Evolutionary conservation across 441 rosid species (phyloP).

Genomic region (Kokia cookei): DNA sequence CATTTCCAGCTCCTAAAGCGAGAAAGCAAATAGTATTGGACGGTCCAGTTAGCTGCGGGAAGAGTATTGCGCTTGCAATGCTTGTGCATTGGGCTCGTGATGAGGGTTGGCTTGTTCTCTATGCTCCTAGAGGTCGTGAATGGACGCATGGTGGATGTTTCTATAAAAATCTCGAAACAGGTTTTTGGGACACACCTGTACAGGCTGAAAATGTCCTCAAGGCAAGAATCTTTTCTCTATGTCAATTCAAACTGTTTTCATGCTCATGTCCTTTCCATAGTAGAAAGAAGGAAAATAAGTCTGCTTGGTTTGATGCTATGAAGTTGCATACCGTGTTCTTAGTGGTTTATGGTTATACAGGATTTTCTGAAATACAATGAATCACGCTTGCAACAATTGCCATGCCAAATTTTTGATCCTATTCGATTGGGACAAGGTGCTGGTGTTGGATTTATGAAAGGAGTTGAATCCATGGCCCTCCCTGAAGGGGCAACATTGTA

Average conservation of each 20-base stretch:
- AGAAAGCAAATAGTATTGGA: slow-evolving; percentile 87
- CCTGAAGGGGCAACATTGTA: slow-evolving; percentile 65
- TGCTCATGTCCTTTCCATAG: neutral
- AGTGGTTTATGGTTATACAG: slow-evolving; percentile 28
- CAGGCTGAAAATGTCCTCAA: slow-evolving; percentile 80
- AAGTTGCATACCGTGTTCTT: slow-evolving; percentile 5
- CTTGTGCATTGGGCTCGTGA: slow-evolving; percentile 98
- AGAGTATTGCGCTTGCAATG: slow-evolving; percentile 88
- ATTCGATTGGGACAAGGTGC: slow-evolving; percentile 88
- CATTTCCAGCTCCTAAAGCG: slow-evolving; percentile 43
- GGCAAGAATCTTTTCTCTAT: slow-evolving; percentile 38
- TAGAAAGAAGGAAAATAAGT: neutral
- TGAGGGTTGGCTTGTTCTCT: slow-evolving; percentile 93
- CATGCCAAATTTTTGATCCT: slow-evolving; percentile 71
- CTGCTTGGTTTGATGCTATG: neutral
- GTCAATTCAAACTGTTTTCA: neutral
- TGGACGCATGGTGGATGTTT: slow-evolving; percentile 95
- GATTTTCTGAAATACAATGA: slow-evolving; percentile 71
- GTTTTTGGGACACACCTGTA: slow-evolving; percentile 91
- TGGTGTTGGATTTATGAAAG: slow-evolving; percentile 88
- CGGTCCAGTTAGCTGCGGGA: slow-evolving; percentile 89
- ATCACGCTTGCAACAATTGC: slow-evolving; percentile 49
- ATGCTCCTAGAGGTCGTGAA: slow-evolving; percentile 78
- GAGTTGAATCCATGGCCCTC: slow-evolving; percentile 51
- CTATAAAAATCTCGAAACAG: slow-evolving; percentile 72